Evolutionary conservation across 441 rosid species (phyloP), one percentile per base, ranked within the genome.

Genomic region (Manihot esculenta): DNA sequence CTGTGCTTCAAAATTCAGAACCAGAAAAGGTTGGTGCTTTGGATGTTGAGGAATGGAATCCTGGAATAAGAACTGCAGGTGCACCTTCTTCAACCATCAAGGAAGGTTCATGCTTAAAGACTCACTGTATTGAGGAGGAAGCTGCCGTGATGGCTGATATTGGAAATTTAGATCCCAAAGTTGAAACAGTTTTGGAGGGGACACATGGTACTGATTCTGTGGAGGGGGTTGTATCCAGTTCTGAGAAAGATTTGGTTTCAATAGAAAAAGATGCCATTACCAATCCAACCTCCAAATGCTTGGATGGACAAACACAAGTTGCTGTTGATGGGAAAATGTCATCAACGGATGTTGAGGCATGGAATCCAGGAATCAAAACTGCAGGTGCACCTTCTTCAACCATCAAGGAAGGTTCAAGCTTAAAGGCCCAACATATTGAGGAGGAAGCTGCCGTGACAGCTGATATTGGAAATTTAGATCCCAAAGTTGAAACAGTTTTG

Each of bases 41-140:
- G 64, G 65, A 50, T 24, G 66, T 69, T 33, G 67, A 78, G 53
- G 66, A 3, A 47, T 42, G 24, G 48, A 65, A 69, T 60, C 71
- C 64, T 42, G 68, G 72, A 38, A 72, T 33, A 57, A 62, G 66
- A 74, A 62, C 64, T 68, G 50, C 58, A 0, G 64, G 41, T 68
- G 62, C 24, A 15, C 27, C 67, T 69, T 74, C 66, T 47, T 72
- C 73, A 0, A 64, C 60, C 26, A 48, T 74, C 1, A 41, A 18
- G 15, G 71, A 71, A 66, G 82, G 53, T 70, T 60, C 75, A 45
- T 74, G 24, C 62, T 49, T 71, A 11, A 69, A 72, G 54, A 41
- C 67, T 8, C 70, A 54, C 38, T 74, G 64, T 64, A 71, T 69
- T 14, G 77, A 70, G 44, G 77, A 64, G 50, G 83, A 74, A 50